phyloP scores from a whole-genome alignment of 139 green algal species.

The Asterochloris erici region DNA sequence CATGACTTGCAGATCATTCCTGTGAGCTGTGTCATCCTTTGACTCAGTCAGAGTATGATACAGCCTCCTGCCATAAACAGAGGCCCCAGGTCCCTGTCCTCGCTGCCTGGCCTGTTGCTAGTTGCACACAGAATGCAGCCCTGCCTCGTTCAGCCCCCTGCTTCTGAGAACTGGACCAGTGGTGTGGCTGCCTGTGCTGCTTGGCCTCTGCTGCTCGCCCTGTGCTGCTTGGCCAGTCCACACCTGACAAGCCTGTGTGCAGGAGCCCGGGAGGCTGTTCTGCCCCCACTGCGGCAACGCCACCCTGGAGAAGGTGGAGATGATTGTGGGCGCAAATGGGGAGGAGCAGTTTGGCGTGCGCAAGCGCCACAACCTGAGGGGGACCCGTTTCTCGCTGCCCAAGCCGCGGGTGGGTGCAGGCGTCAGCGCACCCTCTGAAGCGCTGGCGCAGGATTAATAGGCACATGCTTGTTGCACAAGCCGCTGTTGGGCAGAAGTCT shows the following conservation, averaged over 20 bases:
- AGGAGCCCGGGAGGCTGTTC: slow-evolving; percentile 77
- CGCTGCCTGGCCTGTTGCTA: too few relatives aligned
- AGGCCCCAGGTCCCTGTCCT: too few relatives aligned
- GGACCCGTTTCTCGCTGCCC: slow-evolving; percentile 85
- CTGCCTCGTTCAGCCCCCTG: too few relatives aligned
- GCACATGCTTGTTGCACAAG: neutral
- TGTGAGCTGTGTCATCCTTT: too few relatives aligned
- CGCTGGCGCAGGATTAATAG: neutral
- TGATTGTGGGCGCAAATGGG: slow-evolving; percentile 67
- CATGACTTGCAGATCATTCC: too few relatives aligned
- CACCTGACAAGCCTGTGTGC: neutral
- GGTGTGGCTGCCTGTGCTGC: too few relatives aligned
- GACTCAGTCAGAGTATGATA: too few relatives aligned
- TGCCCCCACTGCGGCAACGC: slow-evolving; percentile 92
- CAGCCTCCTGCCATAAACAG: too few relatives aligned
- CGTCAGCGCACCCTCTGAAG: neutral
- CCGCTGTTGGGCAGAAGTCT: neutral
- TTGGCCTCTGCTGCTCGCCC: too few relatives aligned
- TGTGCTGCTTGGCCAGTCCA: too few relatives aligned
- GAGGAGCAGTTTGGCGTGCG: slow-evolving; percentile 72
- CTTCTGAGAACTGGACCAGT: too few relatives aligned
- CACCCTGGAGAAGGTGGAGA: slow-evolving; percentile 78
- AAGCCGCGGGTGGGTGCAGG: slow-evolving; percentile 68
- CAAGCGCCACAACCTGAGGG: slow-evolving; percentile 75
- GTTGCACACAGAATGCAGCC: too few relatives aligned